phyloP scores from a whole-genome alignment of 768 basidiomycete genomes.

The Phanerochaete carnosa region DNA sequence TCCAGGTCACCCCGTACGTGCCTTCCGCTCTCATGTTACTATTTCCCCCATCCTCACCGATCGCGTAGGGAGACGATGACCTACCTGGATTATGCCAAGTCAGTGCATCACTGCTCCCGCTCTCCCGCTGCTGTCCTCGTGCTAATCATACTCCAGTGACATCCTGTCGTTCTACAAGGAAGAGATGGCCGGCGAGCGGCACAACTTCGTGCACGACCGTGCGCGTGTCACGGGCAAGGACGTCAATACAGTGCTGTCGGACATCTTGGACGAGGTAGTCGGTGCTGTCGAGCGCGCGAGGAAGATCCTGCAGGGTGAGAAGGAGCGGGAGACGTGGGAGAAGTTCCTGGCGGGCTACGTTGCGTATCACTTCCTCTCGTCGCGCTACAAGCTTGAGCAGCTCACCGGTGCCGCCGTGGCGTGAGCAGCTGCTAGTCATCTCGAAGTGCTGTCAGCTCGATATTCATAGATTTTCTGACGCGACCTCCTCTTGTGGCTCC shows the following conservation, averaged over 20 bases:
- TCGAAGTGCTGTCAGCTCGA: no score
- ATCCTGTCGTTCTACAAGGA: constrained; percentile 13
- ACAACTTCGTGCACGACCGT: constrained; percentile 6
- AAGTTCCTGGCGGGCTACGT: constrained; percentile 4
- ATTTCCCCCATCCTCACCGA: background rate
- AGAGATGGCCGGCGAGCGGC: background rate
- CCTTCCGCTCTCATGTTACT: background rate
- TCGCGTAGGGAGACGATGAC: background rate
- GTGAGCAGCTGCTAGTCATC: no score
- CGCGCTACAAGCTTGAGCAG: background rate
- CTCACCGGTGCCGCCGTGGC: no score
- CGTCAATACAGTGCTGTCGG: background rate
- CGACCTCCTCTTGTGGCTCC: no score
- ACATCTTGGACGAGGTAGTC: constrained; percentile 1
- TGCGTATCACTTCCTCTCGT: background rate
- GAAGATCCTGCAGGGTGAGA: background rate
- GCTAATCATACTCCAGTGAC: background rate
- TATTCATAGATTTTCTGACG: no score
- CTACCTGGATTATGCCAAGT: constrained; percentile 1
- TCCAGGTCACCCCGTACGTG: constrained; percentile 9
- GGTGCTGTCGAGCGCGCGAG: background rate
- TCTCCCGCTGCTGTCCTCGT: background rate
- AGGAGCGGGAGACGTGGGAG: constrained; percentile 7
- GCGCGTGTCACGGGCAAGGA: background rate
- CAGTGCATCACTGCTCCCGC: background rate